These are phyloP conservation scores for Oryza brachyantha DNA, from an alignment of 176 grass and related monocot genomes.

Conservation along the genomic window DNA sequence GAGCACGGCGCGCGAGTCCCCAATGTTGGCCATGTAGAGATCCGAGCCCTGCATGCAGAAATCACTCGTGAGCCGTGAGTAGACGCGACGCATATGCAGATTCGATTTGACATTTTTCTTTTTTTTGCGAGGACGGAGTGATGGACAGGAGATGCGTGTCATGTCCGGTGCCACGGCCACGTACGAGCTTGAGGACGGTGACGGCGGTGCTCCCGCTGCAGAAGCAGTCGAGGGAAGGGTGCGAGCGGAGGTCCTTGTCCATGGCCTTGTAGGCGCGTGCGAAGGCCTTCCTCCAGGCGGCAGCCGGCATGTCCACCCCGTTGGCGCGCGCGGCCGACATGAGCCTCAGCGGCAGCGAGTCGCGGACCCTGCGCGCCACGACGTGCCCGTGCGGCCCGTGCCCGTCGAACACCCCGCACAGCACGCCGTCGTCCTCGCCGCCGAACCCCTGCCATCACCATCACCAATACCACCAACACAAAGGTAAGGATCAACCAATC, in stretches of 20 bases:
- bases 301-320: conserved; percentile 21
- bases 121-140: background rate
- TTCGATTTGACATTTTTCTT: conserved; percentile 21
- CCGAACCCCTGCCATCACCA: conserved; percentile 47
- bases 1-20: conserved; percentile 92
- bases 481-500: background rate
- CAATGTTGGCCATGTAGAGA: conserved; percentile 90
- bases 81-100: background rate
- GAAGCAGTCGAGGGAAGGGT: conserved; percentile 72
- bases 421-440: conserved; percentile 58
- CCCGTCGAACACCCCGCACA: conserved; percentile 97
- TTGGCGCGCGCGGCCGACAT: conserved; percentile 49
- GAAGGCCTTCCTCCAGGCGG: conserved; percentile 81
- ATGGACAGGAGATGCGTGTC: background rate
- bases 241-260: conserved; percentile 93
- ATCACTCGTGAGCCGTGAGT: conserved; percentile 14
- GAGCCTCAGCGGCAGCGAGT: conserved; percentile 76
- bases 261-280: conserved; percentile 75
- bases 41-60: conserved; percentile 58
- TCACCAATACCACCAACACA: background rate
- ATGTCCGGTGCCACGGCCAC: conserved; percentile 26
- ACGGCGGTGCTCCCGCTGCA: conserved; percentile 95
- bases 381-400: conserved; percentile 90
- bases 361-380: conserved; percentile 81
- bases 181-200: conserved; percentile 84